phyloP scores from a whole-genome alignment of 129 eudicot species.

The Escallonia herrerae region DNA sequence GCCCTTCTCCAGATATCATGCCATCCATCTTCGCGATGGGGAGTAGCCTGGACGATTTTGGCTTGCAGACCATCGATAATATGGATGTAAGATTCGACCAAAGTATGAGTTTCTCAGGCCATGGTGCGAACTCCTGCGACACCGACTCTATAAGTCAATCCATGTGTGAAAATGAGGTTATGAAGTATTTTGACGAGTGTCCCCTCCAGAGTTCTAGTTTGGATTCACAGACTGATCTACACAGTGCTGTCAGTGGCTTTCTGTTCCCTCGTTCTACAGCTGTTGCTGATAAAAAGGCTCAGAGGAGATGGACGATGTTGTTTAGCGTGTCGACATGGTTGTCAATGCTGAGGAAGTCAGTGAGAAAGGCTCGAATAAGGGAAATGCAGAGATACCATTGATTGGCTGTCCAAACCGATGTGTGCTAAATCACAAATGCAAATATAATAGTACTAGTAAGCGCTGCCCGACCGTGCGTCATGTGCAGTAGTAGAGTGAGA shows the following conservation, averaged over 20 bases:
- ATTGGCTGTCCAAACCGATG: background rate
- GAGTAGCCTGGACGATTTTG: constrained; percentile 39
- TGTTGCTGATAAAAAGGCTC: constrained; percentile 38
- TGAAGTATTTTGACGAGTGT: constrained; percentile 36
- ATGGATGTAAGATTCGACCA: constrained; percentile 40
- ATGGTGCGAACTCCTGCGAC: constrained; percentile 33
- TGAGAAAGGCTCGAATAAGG: constrained; percentile 23
- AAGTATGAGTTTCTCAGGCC: constrained; percentile 26
- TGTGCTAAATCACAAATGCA: constrained; percentile 16
- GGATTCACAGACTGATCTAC: constrained; percentile 34
- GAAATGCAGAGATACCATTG: constrained; percentile 21
- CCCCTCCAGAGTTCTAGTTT: constrained; percentile 14
- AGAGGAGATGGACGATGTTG: constrained; percentile 58
- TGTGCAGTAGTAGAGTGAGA: constrained; percentile 32
- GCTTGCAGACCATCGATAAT: constrained; percentile 40
- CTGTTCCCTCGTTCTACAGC: constrained; percentile 24
- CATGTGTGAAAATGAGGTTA: constrained; percentile 27
- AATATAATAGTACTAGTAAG: background rate
- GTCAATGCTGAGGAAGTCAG: constrained; percentile 24
- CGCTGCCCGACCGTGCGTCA: constrained; percentile 27
- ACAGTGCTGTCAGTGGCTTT: constrained; percentile 36
- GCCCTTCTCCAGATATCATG: constrained; percentile 38
- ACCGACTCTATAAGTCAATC: constrained; percentile 25
- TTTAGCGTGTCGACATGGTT: constrained; percentile 46
- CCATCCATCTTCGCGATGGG: constrained; percentile 38